phyloP scores from a whole-genome alignment of 441 rosid genomes.

The Omphalea diandra region DNA sequence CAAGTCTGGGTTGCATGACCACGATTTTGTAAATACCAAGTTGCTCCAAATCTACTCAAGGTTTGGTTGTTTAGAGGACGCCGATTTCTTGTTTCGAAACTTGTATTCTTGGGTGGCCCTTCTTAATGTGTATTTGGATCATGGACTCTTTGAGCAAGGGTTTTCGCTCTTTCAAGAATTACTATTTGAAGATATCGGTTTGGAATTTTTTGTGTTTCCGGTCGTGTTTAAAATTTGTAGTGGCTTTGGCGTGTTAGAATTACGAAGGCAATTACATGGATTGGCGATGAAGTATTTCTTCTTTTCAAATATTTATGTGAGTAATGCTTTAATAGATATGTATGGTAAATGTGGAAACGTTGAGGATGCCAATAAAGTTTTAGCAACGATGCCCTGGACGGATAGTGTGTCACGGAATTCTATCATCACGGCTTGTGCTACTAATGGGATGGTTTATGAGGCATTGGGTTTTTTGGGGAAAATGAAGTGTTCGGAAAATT shows the following conservation, averaged over 20 bases:
- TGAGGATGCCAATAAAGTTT: slow-evolving; percentile 46
- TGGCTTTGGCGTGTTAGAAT: slow-evolving; percentile 35
- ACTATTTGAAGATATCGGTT: slow-evolving; percentile 27
- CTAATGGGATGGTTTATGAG: slow-evolving; percentile 53
- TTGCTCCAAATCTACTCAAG: slow-evolving; percentile 45
- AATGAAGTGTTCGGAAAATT: slow-evolving; percentile 31
- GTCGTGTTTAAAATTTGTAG: slow-evolving; percentile 42
- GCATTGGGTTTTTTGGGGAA: slow-evolving; percentile 40
- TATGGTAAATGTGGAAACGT: slow-evolving; percentile 57
- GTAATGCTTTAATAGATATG: slow-evolving; percentile 58
- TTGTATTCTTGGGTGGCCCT: slow-evolving; percentile 46
- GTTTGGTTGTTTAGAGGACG: slow-evolving; percentile 36
- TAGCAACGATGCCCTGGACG: slow-evolving; percentile 33
- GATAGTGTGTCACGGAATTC: slow-evolving; percentile 61
- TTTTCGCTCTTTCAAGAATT: slow-evolving; percentile 31
- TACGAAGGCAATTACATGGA: slow-evolving; percentile 55
- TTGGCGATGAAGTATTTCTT: slow-evolving; percentile 38
- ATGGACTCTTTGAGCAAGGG: slow-evolving; percentile 38
- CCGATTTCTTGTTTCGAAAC: slow-evolving; percentile 44
- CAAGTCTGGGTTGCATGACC: slow-evolving; percentile 39
- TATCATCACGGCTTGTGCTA: slow-evolving; percentile 48
- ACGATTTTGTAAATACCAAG: slow-evolving; percentile 50
- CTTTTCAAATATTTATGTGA: slow-evolving; percentile 41
- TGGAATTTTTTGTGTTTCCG: slow-evolving; percentile 53
- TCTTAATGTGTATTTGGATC: slow-evolving; percentile 33